Evolutionary conservation across 2,329 filamentous ascomycete genomes (phyloP), one percentile per base, ranked within the genome.

Genomic region (Zelopaecilomyces penicillatus): DNA sequence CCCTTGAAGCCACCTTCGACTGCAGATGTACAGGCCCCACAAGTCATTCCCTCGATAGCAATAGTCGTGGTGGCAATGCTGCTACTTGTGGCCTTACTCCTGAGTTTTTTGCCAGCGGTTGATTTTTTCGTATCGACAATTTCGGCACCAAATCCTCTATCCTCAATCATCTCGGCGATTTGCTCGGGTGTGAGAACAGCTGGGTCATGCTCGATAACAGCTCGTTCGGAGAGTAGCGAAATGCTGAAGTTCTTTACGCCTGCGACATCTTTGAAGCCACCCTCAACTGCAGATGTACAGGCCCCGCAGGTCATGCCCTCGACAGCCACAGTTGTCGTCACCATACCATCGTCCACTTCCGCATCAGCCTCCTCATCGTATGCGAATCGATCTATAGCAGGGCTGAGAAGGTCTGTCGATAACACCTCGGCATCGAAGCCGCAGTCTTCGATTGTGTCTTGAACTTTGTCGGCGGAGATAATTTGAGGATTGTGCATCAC

Each of bases 31-130:
- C 93, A 98, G 36, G 93, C 88, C 26, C 91, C 91, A 60, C 93
- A 97, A 1, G 93, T 98, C 93, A 98, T 98, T 41, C 93, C 93
- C 54, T 93, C 87, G 44, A 98, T 87, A 4, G 86, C 82, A 12
- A 98, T 75, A 0, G 90, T 97, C 0, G 90, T 96, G 1, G 80
- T 87, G 45, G 83, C 73, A 4, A 77, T 57, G 41, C 68, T 66
- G 50, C 70, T 64, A 46, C 61, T 60, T 48, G 61, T 56, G 48
- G 59, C 64, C 41, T 64, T 53, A 37, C 35, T 44, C 41, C 45
- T 51, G 19, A 42, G 30, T 30, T 41, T 45, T 41, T 46, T 50
- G 30, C 53, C 50, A 26, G 49, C 12, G 27, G 61, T 57, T 43
- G 74, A 65, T 48, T 73, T 67, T 47, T 76, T 76, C 32, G 83